phyloP scores from a whole-genome alignment of 2,329 filamentous ascomycete genomes.

The Pleurostoma richardsiae region DNA sequence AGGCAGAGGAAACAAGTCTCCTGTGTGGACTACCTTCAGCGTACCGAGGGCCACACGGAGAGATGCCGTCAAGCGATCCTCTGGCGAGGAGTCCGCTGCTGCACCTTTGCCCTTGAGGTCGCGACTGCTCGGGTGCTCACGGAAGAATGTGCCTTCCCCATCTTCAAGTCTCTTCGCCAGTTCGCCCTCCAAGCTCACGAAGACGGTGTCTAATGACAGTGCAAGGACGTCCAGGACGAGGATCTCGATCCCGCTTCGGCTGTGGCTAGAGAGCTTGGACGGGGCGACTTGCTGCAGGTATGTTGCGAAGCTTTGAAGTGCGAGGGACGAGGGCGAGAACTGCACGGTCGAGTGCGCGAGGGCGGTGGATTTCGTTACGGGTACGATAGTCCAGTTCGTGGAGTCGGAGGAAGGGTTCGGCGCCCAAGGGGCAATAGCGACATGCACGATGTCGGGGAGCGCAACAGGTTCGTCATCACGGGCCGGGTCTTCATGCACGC shows the following conservation, averaged over 20 bases:
- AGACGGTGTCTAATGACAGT: conserved; percentile 76
- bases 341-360: conserved; percentile 75
- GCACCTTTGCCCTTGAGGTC: conserved; percentile 27
- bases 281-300: conserved; percentile 68
- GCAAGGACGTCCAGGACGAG: conserved; percentile 76
- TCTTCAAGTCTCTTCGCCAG: conserved; percentile 75
- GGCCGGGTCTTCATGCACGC: conserved; percentile 14
- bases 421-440: conserved; percentile 71
- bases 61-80: conserved; percentile 57
- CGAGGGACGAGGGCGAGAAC: conserved; percentile 66
- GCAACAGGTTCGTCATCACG: conserved; percentile 20
- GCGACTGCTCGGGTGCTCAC: conserved; percentile 42
- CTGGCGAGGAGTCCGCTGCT: conserved; percentile 27
- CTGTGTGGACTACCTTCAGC: conserved; percentile 73
- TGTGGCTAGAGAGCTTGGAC: conserved; percentile 67
- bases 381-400: conserved; percentile 79
- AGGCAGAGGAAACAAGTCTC: conserved; percentile 73
- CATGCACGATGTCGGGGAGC: conserved; percentile 46
- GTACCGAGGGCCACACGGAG: conserved; percentile 70
- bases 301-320: conserved; percentile 74
- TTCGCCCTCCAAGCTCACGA: conserved; percentile 79
- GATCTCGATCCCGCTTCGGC: conserved; percentile 77
- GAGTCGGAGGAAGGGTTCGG: conserved; percentile 54
- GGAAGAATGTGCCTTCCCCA: conserved; percentile 77
- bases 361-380: conserved; percentile 60